Percentiles rank a stretch among this genome's conserved stretches.
phyloP scores from a whole-genome alignment of 2,329 filamentous ascomycete genomes.

The Colletotrichum falcatum region DNA sequence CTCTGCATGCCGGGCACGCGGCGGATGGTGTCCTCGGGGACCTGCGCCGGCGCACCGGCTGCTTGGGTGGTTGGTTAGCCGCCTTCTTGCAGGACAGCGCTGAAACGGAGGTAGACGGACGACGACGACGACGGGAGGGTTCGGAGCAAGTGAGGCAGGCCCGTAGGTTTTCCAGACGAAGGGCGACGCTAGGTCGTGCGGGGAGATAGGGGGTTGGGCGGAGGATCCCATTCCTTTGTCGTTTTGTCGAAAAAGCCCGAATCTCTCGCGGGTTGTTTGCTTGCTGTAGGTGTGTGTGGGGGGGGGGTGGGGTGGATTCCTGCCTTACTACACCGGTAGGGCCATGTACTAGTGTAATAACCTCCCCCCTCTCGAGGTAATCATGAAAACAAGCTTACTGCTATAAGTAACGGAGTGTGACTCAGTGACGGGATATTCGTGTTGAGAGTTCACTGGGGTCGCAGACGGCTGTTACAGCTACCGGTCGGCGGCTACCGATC shows the following conservation, averaged over 20 bases:
- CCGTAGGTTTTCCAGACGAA: background rate
- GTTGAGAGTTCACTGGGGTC: background rate
- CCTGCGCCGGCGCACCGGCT: background rate
- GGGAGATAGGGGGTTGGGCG: background rate
- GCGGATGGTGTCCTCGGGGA: background rate
- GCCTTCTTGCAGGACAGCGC: background rate
- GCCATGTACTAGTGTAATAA: background rate
- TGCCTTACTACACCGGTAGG: background rate
- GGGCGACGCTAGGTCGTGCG: conserved; percentile 6
- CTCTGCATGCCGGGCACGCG: background rate
- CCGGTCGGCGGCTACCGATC: background rate
- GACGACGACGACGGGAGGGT: background rate
- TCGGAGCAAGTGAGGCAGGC: background rate
- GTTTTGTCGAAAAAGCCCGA: background rate
- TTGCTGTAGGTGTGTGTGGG: no score
- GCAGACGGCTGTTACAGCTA: background rate
- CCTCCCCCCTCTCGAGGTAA: background rate
- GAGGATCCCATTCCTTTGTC: no score
- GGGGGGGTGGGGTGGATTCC: no score
- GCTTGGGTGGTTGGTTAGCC: conserved; percentile 2
- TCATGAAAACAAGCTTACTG: background rate
- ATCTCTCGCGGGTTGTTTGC: background rate
- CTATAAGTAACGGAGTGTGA: background rate
- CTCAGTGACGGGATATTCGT: background rate
- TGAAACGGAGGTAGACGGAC: conserved; percentile 19